Evolutionary conservation across 805 yeast species (phyloP).

Genomic region (Cyberlindnera meyerae): DNA sequence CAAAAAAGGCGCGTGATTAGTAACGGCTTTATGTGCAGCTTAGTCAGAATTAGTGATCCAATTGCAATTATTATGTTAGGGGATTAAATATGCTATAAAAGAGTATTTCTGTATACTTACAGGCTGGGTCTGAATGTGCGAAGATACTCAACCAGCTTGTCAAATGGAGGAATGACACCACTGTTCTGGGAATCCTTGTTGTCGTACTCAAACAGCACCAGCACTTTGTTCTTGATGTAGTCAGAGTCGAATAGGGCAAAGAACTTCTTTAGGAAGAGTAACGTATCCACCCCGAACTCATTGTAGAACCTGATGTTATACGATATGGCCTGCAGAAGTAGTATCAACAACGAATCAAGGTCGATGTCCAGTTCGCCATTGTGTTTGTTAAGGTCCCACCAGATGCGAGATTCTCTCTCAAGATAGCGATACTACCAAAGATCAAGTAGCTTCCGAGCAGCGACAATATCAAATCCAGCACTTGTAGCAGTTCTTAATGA

Average conservation of each 20-base stretch:
- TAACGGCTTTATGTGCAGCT: no score
- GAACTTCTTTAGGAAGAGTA: conserved; percentile 40
- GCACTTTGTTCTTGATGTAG: conserved; percentile 26
- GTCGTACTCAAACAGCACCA: conserved; percentile 25
- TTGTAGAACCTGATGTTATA: conserved; percentile 67
- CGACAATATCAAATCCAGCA: conserved; percentile 60
- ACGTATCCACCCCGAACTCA: conserved; percentile 41
- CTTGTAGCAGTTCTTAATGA: conserved; percentile 50
- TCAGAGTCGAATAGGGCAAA: conserved; percentile 33
- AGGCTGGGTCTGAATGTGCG: conserved; percentile 2
- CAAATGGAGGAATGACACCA: conserved; percentile 27
- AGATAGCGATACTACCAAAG: conserved; percentile 27
- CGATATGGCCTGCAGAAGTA: conserved; percentile 47
- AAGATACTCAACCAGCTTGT: conserved; percentile 14
- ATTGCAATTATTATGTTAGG: no score
- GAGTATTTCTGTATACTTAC: neutral
- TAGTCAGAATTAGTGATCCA: no score
- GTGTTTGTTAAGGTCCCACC: conserved; percentile 16
- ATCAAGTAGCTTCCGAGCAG: conserved; percentile 45
- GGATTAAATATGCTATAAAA: no score
- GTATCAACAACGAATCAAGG: conserved; percentile 36
- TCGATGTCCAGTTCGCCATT: conserved; percentile 20
- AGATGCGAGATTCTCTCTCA: conserved; percentile 13
- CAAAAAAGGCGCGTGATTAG: no score
- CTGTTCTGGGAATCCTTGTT: conserved; percentile 21